phyloP scores from a whole-genome alignment of 768 basidiomycete genomes.

The Mycena galericulata region DNA sequence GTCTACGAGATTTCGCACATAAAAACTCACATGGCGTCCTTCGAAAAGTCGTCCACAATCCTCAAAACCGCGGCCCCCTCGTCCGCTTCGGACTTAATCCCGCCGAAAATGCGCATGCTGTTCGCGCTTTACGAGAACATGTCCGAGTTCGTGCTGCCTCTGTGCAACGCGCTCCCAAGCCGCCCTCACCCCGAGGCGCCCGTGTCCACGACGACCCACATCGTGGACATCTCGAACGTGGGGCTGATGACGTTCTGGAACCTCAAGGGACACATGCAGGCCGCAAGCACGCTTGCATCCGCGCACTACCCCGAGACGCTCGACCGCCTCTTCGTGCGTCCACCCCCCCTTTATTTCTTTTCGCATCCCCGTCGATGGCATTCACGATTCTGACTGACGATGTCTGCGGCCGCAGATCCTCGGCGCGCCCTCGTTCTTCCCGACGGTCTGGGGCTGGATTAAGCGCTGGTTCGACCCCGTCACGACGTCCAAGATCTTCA shows the following conservation, averaged over 20 bases:
- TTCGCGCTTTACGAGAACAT: constrained; percentile 59
- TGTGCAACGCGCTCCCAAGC: constrained; percentile 57
- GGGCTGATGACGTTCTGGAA: constrained; percentile 58
- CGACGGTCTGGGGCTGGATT: constrained; percentile 70
- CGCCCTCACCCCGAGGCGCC: constrained; percentile 47
- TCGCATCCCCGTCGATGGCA: too few relatives aligned
- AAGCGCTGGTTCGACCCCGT: constrained; percentile 70
- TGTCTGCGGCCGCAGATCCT: constrained; percentile 57
- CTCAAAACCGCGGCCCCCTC: not conserved
- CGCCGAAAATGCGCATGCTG: constrained; percentile 31
- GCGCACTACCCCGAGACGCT: constrained; percentile 71
- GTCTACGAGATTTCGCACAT: constrained; percentile 50
- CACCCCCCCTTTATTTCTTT: not conserved
- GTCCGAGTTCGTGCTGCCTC: constrained; percentile 59
- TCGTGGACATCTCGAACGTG: constrained; percentile 62
- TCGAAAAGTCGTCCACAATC: constrained; percentile 48
- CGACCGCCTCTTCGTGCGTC: constrained; percentile 47
- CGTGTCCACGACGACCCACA: constrained; percentile 57
- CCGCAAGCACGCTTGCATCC: constrained; percentile 64
- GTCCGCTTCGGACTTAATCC: constrained; percentile 16
- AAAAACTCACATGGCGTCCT: constrained; percentile 61
- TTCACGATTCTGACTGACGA: too few relatives aligned
- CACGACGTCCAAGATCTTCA: constrained; percentile 67
- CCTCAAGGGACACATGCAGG: constrained; percentile 64
- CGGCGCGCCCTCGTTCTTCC: constrained; percentile 71